phyloP scores from a whole-genome alignment of 305 asterid species.

The Nicotiana rustica region DNA sequence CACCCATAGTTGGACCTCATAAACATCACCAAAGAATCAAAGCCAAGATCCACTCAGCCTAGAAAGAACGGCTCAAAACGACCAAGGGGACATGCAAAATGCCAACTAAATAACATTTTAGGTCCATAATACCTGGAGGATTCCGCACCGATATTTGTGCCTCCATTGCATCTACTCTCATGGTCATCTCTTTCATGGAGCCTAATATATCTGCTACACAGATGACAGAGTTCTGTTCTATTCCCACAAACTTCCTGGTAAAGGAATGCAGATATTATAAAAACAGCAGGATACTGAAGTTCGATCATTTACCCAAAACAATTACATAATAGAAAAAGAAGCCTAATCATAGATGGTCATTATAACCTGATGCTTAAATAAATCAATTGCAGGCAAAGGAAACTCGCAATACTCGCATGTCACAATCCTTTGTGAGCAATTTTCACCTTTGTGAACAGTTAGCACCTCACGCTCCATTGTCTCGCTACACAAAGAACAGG shows the following conservation, averaged over 20 bases:
- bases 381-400: constrained; percentile 92
- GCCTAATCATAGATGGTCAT: constrained; percentile 32
- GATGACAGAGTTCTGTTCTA: constrained; percentile 82
- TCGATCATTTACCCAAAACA: neutral
- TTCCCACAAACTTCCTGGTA: constrained; percentile 95
- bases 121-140: constrained; percentile 68
- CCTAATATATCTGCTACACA: constrained; percentile 81
- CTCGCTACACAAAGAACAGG: constrained; percentile 93
- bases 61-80: neutral
- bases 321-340: constrained; percentile 29
- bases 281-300: neutral
- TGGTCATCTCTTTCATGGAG: constrained; percentile 79
- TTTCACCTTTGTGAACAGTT: constrained; percentile 88
- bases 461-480: constrained; percentile 83
- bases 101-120: neutral
- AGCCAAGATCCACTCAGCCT: constrained; percentile 9
- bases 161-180: constrained; percentile 67
- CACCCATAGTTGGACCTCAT: neutral
- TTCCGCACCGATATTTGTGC: constrained; percentile 60
- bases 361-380: constrained; percentile 86
- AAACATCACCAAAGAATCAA: constrained; percentile 2
- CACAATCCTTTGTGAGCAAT: constrained; percentile 87
- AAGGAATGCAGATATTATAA: neutral
- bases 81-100: neutral
- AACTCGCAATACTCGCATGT: constrained; percentile 95